These are phyloP conservation scores for Climacium dendroides DNA, from an alignment of 225 moss, liverwort and hornwort genomes.

Conservation along the genomic window DNA sequence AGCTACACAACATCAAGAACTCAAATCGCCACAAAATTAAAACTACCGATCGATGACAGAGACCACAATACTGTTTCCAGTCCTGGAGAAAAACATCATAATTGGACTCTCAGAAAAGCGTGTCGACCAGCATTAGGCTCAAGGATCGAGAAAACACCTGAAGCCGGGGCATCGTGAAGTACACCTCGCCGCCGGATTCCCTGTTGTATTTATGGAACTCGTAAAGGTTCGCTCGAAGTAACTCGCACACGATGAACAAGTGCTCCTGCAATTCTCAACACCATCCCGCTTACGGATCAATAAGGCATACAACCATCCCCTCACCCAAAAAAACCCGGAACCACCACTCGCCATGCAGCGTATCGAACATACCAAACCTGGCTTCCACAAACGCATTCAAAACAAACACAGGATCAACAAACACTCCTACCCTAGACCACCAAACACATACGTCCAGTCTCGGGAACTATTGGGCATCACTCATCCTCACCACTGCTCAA, in stretches of 20 bases:
- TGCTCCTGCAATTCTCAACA: constrained; percentile 61
- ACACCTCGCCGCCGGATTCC: constrained; percentile 97
- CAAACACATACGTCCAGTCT: not conserved
- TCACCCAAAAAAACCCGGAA: not conserved
- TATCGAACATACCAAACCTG: not conserved
- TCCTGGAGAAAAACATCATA: not conserved
- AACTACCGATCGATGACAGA: not conserved
- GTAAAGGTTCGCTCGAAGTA: constrained; percentile 86
- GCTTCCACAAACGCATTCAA: not conserved
- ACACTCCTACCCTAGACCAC: not conserved
- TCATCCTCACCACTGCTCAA: not conserved
- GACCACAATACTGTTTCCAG: not conserved
- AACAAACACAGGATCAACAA: no score
- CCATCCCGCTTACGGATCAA: not conserved
- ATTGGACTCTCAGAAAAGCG: not conserved
- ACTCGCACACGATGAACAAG: constrained; percentile 93
- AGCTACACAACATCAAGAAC: not conserved
- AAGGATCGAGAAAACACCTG: constrained; percentile 38
- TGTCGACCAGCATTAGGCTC: not conserved
- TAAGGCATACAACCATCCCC: not conserved
- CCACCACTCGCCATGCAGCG: not conserved
- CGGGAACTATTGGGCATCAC: not conserved
- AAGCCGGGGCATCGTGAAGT: constrained; percentile 97
- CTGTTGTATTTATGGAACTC: constrained; percentile 98
- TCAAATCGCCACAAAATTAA: not conserved